These are phyloP conservation scores for Filosporella fistucella DNA, from an alignment of 495 filamentous ascomycete species.

Conservation along the genomic window DNA sequence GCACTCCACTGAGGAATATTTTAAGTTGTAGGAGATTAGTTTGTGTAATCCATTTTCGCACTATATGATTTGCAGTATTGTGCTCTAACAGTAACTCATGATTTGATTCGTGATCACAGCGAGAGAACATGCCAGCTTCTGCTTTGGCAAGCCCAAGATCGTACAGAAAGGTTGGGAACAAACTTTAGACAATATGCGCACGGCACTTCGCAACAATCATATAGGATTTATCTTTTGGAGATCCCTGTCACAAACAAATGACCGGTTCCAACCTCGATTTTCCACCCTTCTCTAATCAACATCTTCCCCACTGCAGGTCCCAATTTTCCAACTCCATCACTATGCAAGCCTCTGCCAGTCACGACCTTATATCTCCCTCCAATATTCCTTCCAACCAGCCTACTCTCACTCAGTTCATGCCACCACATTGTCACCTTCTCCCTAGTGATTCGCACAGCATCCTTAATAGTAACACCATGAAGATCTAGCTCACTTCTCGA, in stretches of 20 bases:
- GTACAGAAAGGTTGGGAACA: too few relatives aligned
- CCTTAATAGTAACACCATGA: conserved; percentile 76
- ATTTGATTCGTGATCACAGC: too few relatives aligned
- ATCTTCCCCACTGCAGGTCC: conserved; percentile 77
- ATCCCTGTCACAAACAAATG: conserved; percentile 60
- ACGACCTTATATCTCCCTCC: conserved; percentile 61
- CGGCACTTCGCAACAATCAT: too few relatives aligned
- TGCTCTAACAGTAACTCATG: too few relatives aligned
- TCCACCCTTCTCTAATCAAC: conserved; percentile 78
- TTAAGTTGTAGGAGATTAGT: too few relatives aligned
- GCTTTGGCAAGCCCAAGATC: too few relatives aligned
- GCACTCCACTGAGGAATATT: too few relatives aligned
- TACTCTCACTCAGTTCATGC: conserved; percentile 54
- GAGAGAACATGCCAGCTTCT: too few relatives aligned
- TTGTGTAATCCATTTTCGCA: too few relatives aligned
- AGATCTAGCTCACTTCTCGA: conserved; percentile 53
- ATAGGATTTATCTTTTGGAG: too few relatives aligned
- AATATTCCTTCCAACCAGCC: conserved; percentile 38
- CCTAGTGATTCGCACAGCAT: conserved; percentile 71
- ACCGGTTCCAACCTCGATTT: conserved; percentile 63
- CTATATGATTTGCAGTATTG: too few relatives aligned
- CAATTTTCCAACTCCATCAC: conserved; percentile 68
- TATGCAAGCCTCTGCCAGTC: conserved; percentile 77
- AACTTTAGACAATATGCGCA: too few relatives aligned
- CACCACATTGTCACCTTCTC: conserved; percentile 73